Percentiles rank a stretch among this genome's conserved stretches.
phyloP scores from a whole-genome alignment of 371 early-diverging fungal genomes.

The Rhizopus stolonifer region DNA sequence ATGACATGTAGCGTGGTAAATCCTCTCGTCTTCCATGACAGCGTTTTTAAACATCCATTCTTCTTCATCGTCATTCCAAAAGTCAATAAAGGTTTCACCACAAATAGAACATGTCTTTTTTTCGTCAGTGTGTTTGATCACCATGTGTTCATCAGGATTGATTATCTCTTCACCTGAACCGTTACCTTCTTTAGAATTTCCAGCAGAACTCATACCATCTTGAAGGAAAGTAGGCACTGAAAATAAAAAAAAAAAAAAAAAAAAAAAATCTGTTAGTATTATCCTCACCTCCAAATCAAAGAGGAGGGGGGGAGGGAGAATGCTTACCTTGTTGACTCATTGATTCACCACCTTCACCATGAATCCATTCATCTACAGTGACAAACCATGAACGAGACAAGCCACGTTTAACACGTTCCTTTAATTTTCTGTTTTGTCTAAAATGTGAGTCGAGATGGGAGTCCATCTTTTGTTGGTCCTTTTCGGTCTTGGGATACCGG shows the following conservation, averaged over 20 bases:
- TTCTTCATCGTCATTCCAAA: conserved; percentile 88
- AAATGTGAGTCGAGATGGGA: conserved; percentile 94
- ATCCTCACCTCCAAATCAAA: too few relatives aligned
- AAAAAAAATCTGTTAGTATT: too few relatives aligned
- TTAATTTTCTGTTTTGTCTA: conserved; percentile 81
- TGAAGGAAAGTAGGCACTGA: conserved; percentile 45
- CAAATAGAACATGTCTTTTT: conserved; percentile 80
- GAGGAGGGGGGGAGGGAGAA: too few relatives aligned
- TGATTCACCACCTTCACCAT: conserved; percentile 44
- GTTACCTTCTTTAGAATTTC: conserved; percentile 18
- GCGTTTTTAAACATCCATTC: conserved; percentile 90
- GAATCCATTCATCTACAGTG: conserved; percentile 61
- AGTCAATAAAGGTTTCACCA: conserved; percentile 79
- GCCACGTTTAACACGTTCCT: conserved; percentile 74
- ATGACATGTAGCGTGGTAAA: conserved; percentile 72
- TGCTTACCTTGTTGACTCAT: conserved; percentile 50
- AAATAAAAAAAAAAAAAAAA: neutral
- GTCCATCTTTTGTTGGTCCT: conserved; percentile 74
- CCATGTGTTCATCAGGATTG: conserved; percentile 32
- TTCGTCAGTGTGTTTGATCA: conserved; percentile 53
- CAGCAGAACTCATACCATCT: conserved; percentile 23
- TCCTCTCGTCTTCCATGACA: conserved; percentile 63
- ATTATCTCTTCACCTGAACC: conserved; percentile 19
- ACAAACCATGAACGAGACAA: conserved; percentile 88
- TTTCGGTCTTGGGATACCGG: conserved; percentile 69